phyloP scores from a whole-genome alignment of 495 filamentous ascomycete species.

The Cercophora newfieldiana region DNA sequence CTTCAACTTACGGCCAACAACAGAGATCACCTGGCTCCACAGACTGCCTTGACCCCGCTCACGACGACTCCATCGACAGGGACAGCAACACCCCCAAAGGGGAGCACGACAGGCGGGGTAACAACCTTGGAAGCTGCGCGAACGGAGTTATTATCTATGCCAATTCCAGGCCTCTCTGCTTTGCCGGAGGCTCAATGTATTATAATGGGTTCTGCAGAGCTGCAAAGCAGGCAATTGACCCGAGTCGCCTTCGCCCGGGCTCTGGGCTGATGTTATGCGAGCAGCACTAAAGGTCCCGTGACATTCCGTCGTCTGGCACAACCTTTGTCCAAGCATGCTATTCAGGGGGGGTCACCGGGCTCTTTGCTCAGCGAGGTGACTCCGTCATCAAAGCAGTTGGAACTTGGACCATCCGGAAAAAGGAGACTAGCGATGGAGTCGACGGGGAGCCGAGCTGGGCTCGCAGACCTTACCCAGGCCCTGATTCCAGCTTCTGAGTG shows the following conservation, averaged over 20 bases:
- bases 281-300: neutral
- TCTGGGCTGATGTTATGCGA: neutral
- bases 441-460: neutral
- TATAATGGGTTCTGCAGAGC: neutral
- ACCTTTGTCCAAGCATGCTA: slow-evolving; percentile 8
- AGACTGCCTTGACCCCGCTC: slow-evolving; percentile 1
- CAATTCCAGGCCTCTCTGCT: slow-evolving; percentile 5
- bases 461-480: neutral
- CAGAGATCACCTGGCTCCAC: slow-evolving; percentile 21
- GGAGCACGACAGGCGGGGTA: slow-evolving; percentile 34
- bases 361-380: neutral
- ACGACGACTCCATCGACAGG: neutral
- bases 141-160: slow-evolving; percentile 6
- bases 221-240: neutral
- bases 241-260: slow-evolving; percentile 2
- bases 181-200: neutral
- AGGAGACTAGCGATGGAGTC: neutral
- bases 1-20: slow-evolving; percentile 14
- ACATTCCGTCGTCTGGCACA: neutral
- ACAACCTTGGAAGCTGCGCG: neutral
- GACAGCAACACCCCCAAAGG: slow-evolving; percentile 16
- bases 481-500: neutral
- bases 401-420: neutral
- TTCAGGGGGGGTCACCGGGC: slow-evolving; percentile 8
- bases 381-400: neutral